Evolutionary conservation across 495 filamentous ascomycete species (phyloP).

Genomic region (Tricharina praecox): DNA sequence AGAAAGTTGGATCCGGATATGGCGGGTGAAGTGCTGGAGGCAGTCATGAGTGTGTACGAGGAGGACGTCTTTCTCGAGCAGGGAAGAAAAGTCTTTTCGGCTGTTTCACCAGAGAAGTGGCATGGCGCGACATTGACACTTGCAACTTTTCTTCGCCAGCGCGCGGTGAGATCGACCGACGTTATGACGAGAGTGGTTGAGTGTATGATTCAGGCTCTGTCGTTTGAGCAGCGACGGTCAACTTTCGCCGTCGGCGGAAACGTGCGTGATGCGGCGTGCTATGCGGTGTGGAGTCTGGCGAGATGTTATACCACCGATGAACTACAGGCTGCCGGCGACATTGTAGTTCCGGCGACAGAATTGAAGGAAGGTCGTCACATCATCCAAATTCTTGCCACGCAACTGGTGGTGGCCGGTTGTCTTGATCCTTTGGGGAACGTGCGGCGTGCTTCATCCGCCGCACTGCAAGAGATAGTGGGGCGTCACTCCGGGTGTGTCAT

Average conservation of each 20-base stretch:
- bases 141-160: conserved; percentile 30
- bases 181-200: conserved; percentile 14
- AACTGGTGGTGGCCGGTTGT: conserved; percentile 65
- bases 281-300: conserved; percentile 85
- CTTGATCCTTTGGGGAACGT: conserved; percentile 87
- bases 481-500: conserved; percentile 70
- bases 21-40: conserved; percentile 70
- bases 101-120: conserved; percentile 69
- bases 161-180: conserved; percentile 20
- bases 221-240: conserved; percentile 68
- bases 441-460: conserved; percentile 75
- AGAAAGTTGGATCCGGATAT: conserved; percentile 60
- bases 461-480: conserved; percentile 84
- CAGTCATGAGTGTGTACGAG: conserved; percentile 55
- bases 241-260: conserved; percentile 78
- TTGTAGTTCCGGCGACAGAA: conserved; percentile 48
- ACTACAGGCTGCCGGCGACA: conserved; percentile 50
- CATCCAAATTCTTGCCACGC: conserved; percentile 58
- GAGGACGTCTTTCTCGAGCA: conserved; percentile 53
- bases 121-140: conserved; percentile 81
- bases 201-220: conserved; percentile 31
- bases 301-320: conserved; percentile 71
- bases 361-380: conserved; percentile 33
- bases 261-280: conserved; percentile 91
- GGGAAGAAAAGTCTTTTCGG: conserved; percentile 33